Evolutionary conservation across 768 basidiomycete species (phyloP).

Genomic region (Arthromyces matolae): DNA sequence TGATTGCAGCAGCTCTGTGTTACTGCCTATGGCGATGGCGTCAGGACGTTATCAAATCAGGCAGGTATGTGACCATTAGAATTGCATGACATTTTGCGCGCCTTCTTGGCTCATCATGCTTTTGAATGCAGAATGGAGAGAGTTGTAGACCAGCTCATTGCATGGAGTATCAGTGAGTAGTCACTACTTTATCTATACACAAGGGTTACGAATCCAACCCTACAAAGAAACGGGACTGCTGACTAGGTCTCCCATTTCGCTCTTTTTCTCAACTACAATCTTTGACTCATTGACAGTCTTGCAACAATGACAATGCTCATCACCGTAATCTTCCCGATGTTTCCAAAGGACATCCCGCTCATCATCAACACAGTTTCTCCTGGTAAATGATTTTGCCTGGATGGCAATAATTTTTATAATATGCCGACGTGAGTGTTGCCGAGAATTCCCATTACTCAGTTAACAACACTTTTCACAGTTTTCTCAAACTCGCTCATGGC

Average conservation of each 20-base stretch:
- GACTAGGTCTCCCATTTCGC: constrained; percentile 7
- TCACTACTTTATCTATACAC: not conserved
- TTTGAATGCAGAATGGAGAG: constrained; percentile 7
- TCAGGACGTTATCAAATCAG: not conserved
- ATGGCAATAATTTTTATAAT: constrained; percentile 6
- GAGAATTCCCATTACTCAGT: not conserved
- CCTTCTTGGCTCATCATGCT: not conserved
- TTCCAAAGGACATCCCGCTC: no score
- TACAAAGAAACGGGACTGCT: constrained; percentile 12
- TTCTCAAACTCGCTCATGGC: constrained; percentile 12
- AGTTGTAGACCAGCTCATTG: constrained; percentile 12
- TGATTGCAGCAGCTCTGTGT: constrained; percentile 10
- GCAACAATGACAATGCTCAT: not conserved
- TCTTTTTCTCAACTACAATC: not conserved
- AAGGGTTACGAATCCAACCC: not conserved
- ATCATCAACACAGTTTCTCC: no score
- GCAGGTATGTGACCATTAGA: not conserved
- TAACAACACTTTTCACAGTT: not conserved
- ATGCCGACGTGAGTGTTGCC: constrained; percentile 1
- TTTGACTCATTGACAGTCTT: not conserved
- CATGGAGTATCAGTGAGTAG: constrained; percentile 14
- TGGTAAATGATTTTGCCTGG: no score
- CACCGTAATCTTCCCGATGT: no score
- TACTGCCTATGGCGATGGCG: constrained; percentile 6
- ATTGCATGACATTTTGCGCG: not conserved